Evolutionary conservation across 371 early-diverging fungal species (phyloP), one percentile per base, ranked within the genome.

Genomic region (Mortierella sp.): DNA sequence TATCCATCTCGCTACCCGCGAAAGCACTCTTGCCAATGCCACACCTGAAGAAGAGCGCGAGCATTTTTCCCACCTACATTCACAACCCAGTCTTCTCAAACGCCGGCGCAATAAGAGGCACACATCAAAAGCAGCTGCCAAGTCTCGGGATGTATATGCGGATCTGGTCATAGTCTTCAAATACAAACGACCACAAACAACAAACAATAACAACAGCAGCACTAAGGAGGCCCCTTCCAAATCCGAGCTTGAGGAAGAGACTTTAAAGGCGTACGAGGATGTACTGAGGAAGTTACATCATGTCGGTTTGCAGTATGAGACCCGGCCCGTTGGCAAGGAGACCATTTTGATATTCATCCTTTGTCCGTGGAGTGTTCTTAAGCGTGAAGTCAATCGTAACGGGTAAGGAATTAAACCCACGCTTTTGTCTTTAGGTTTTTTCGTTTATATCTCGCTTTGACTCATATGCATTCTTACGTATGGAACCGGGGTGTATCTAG

Each of bases 61-160:
- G 4, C 19, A 37, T 52, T 14, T 23, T 6, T 9, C 2, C 5
- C 9, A 51, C n/a, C 7, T 28, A 0, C 51, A 32, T 15, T 12
- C 51, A n/a, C 8, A 17, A 4, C 17, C 39, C 12, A 44, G 19
- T 19, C 41, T 39, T 11, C n/a, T n/a, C n/a, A 59, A 50, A 41
- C 60, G 60, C 31, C 60, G 60, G 14, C 47, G 34, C 21, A 43
- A 34, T 31, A 56, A 43, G 30, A 64, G 27, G 7, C 17, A 17
- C 28, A 54, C 8, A 26, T 26, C 7, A 14, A 34, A 19, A 28
- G 39, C 50, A 30, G 37, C 4, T 15, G 37, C 54, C 63, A 39
- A 64, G 60, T 49, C 82, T 72, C 32, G 70, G 55, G 39, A 60
- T 79, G 6, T 58, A 1, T 70, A 70, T 24, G 70, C 70, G 0